Evolutionary conservation across 208 protist species (phyloP).

Genomic region (Borovskyia barvae): DNA sequence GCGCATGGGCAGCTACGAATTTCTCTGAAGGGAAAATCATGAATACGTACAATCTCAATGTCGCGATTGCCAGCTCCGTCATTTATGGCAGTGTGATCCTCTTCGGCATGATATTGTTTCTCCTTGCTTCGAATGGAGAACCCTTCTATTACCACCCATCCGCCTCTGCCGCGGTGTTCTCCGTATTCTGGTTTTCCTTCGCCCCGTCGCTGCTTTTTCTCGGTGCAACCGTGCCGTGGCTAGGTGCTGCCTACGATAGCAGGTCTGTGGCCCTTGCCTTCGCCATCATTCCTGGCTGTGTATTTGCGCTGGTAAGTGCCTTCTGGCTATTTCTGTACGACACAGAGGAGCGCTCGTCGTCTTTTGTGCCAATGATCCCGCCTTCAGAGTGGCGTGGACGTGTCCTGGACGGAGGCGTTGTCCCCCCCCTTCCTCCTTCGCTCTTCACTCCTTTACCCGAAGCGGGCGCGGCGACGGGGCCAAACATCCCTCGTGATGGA

Average conservation of each 20-base stretch:
- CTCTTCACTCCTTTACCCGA: too few relatives aligned
- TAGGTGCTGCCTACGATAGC: slow-evolving; percentile 42
- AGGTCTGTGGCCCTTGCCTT: slow-evolving; percentile 30
- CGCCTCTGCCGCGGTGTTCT: slow-evolving; percentile 27
- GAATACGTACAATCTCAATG: slow-evolving; percentile 26
- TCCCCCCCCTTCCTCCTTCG: too few relatives aligned
- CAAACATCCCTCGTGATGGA: too few relatives aligned
- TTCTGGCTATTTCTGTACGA: slow-evolving; percentile 25
- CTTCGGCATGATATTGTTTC: slow-evolving; percentile 38
- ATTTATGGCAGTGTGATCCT: slow-evolving; percentile 44
- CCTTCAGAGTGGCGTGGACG: neutral
- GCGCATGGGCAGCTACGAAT: too few relatives aligned
- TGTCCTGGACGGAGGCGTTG: too few relatives aligned
- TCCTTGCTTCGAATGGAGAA: slow-evolving; percentile 10
- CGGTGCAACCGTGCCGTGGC: slow-evolving; percentile 44
- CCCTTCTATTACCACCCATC: slow-evolving; percentile 27
- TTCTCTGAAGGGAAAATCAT: too few relatives aligned
- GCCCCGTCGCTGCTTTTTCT: slow-evolving; percentile 47
- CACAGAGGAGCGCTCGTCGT: neutral
- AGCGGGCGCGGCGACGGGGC: too few relatives aligned
- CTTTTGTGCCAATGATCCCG: too few relatives aligned
- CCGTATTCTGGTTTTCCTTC: slow-evolving; percentile 45
- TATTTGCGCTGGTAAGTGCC: slow-evolving; percentile 34
- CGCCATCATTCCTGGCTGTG: slow-evolving; percentile 35
- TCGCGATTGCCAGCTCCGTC: slow-evolving; percentile 50